Base-by-base conservation (phyloP, 371 early-diverging fungal species). In the Dinochytrium kinnereticum region DNA sequence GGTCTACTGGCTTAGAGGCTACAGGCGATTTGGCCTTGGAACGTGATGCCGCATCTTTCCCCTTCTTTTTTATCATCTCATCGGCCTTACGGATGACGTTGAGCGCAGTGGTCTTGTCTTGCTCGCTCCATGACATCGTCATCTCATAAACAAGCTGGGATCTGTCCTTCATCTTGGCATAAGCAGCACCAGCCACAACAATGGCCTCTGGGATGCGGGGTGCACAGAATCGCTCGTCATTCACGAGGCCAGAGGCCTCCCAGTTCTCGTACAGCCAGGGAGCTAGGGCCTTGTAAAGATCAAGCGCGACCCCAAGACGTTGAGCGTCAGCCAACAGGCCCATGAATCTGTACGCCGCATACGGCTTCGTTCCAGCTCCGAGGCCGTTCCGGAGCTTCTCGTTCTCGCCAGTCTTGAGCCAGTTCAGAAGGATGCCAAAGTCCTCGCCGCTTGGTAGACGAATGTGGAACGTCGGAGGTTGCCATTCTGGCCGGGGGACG, bases 201-300 rank as follows among this genome's bases (percentile, higher is more conserved):
- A 55, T 55, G 5, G 21, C 57, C 24, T 55, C 57, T n/a, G 57
- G 57, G 57, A 55, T 24, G 57, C n/a, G n/a, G 49, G 49, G 13
- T 13, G 49, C 15, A n/a, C n/a, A 15, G 49, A 49, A 49, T n/a
- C 49, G 49, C 49, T 49, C 49, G 15, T 49, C 49, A n/a, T 49
- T 13, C 15, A 49, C 13, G 49, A 49, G n/a, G 15, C 49, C 49
- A 13, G 49, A 13, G 49, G 57, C 5, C 24, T 55, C 24, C 57
- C 57, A 55, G 26, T 19, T 30, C 17, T 55, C 57, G 57, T 55
- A 55, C 7, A 55, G 57, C 57, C 57, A 55, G 5, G 30, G 26
- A 19, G 57, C 57, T 10, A 55, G 24, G 24, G 57, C 57, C 57
- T 15, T 55, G 57, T 55, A 55, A 26, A 55, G 21, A 26, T 49